Percentiles rank a stretch among this genome's conserved stretches.
phyloP scores from a whole-genome alignment of 768 basidiomycete genomes.

The Lactifluus volemus region DNA sequence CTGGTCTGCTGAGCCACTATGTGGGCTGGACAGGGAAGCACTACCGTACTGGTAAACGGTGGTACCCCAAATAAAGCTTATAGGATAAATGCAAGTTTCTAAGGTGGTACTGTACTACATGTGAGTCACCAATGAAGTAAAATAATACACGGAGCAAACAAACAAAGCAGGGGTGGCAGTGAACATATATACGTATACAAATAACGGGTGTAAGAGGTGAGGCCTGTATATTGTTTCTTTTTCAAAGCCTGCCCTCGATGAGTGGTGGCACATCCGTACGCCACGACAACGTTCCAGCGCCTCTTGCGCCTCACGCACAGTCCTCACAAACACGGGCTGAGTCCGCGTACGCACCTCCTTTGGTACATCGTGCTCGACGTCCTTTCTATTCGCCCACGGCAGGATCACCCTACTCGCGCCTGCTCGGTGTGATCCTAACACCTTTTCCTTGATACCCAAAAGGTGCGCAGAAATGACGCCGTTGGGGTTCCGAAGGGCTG shows the following conservation, averaged over 20 bases:
- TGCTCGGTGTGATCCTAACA: conserved; percentile 84
- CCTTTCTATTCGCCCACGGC: conserved; percentile 77
- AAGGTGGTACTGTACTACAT: too few relatives aligned
- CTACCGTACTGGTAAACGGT: too few relatives aligned
- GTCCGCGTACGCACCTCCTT: conserved; percentile 63
- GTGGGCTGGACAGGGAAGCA: too few relatives aligned
- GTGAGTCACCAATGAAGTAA: too few relatives aligned
- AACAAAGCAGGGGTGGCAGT: too few relatives aligned
- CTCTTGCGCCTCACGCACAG: conserved; percentile 75
- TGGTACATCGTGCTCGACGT: conserved; percentile 81
- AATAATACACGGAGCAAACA: too few relatives aligned
- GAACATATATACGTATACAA: too few relatives aligned
- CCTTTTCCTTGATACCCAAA: conserved; percentile 81
- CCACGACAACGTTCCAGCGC: conserved; percentile 62
- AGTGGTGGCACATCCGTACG: conserved; percentile 35
- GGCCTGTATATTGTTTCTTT: too few relatives aligned
- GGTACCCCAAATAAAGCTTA: too few relatives aligned
- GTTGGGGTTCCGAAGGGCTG: conserved; percentile 25
- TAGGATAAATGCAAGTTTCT: too few relatives aligned
- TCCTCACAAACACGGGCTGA: conserved; percentile 75
- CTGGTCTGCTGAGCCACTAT: too few relatives aligned
- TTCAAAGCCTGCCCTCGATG: conserved; percentile 45
- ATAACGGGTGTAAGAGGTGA: too few relatives aligned
- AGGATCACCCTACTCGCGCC: conserved; percentile 77
- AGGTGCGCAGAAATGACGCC: conserved; percentile 36